phyloP scores from a whole-genome alignment of 2,329 filamentous ascomycete genomes.

The Penicillium sp. region DNA sequence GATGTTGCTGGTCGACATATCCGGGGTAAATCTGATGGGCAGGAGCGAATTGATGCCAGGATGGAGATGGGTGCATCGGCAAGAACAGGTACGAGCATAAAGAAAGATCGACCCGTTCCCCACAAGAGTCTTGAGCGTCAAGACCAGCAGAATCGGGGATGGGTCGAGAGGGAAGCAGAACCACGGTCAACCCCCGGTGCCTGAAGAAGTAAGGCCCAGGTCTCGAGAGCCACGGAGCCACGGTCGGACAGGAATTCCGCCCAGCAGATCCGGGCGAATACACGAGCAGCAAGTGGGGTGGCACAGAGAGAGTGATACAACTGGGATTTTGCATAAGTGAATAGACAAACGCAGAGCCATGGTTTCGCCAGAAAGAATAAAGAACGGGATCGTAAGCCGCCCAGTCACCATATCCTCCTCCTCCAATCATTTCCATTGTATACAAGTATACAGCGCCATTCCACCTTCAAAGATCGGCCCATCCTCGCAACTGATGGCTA shows the following conservation, averaged over 20 bases:
- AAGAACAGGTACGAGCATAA: neutral
- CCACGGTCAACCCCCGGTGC: conserved; percentile 19
- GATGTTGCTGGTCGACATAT: conserved; percentile 16
- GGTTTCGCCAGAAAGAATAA: neutral
- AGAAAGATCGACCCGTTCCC: conserved; percentile 2
- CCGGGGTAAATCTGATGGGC: neutral
- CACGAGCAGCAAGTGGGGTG: conserved; percentile 1
- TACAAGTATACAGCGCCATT: conserved; percentile 1
- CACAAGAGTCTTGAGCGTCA: conserved; percentile 9
- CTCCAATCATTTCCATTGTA: too few relatives aligned
- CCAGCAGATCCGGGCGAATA: conserved; percentile 25
- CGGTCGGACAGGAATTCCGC: conserved; percentile 26
- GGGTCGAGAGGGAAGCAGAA: conserved; percentile 7
- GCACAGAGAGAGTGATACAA: neutral
- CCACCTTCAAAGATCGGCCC: neutral
- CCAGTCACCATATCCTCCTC: conserved; percentile 8
- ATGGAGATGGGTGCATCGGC: too few relatives aligned
- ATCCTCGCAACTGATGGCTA: conserved; percentile 25
- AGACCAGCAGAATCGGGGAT: conserved; percentile 8
- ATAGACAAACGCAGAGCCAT: conserved; percentile 1
- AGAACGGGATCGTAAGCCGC: conserved; percentile 14
- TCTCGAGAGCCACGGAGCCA: conserved; percentile 18
- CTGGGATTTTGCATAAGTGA: conserved; percentile 1
- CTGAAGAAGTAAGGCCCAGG: conserved; percentile 17
- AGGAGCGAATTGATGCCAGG: neutral